These are phyloP conservation scores for Volvariella volvacea DNA, from an alignment of 1,284 basidiomycete species.

Conservation along the genomic window DNA sequence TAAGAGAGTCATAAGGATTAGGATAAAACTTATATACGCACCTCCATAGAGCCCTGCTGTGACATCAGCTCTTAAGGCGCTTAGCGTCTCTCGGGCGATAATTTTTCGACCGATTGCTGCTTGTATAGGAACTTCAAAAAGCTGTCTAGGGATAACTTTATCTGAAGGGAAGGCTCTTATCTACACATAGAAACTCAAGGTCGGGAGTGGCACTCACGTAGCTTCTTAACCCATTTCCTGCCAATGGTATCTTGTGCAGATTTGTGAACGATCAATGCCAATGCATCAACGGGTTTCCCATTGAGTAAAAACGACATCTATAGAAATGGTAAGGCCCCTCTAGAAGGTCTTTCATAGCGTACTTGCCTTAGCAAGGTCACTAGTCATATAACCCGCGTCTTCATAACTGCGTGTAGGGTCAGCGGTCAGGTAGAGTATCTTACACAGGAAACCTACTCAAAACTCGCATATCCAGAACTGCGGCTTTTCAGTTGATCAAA, in stretches of 20 bases:
- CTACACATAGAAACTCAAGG: neutral
- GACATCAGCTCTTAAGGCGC: slow-evolving; percentile 88
- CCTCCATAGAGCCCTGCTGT: slow-evolving; percentile 93
- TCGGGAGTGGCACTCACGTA: slow-evolving; percentile 49
- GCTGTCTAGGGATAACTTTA: slow-evolving; percentile 86
- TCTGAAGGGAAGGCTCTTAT: slow-evolving; percentile 39
- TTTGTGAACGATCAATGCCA: slow-evolving; percentile 85
- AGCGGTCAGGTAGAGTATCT: neutral
- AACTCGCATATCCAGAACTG: slow-evolving; percentile 89
- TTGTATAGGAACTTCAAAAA: slow-evolving; percentile 93
- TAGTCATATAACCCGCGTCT: slow-evolving; percentile 78
- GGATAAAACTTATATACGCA: slow-evolving; percentile 20
- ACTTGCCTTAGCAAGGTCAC: slow-evolving; percentile 74
- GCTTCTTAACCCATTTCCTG: slow-evolving; percentile 81
- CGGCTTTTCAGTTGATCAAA: slow-evolving; percentile 88
- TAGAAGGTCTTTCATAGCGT: neutral
- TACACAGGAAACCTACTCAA: slow-evolving; percentile 56
- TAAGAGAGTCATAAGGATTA: slow-evolving; percentile 1
- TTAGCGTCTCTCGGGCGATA: slow-evolving; percentile 85
- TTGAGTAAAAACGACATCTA: slow-evolving; percentile 89
- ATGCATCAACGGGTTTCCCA: slow-evolving; percentile 80
- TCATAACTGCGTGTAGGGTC: slow-evolving; percentile 61
- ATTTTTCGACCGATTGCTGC: slow-evolving; percentile 82
- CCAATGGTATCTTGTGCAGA: slow-evolving; percentile 69
- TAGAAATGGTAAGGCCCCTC: neutral